Base-by-base conservation (phyloP, 805 yeast genomes). In the Cyberlindnera mississippiensis region DNA sequence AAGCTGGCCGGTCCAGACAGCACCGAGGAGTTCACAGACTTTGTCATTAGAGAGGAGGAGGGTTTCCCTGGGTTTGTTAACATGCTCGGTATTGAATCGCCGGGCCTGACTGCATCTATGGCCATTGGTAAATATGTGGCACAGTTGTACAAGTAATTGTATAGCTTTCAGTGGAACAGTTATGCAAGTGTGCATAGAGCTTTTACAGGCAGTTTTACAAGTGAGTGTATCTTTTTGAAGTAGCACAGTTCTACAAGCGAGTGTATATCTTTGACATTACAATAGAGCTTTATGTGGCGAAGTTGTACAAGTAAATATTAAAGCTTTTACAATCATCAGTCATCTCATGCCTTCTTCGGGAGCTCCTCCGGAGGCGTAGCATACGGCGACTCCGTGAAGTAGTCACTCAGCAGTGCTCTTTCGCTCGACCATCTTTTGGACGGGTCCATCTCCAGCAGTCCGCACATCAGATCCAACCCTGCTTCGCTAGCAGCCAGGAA, bases 401-500 rank as follows among this genome's bases (percentile, higher is more conserved):
- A 90, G 1, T 72, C 76, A 49, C 84, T 78, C 48, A 72, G 54
- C 39, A 90, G 65, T 16, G 93, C 88, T 45, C 68, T 68, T 7
- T 73, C 73, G 40, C 89, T 76, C 38, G 73, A 72, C 64, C 82
- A 75, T 52, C 98, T 71, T 48, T 75, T 69, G n/a, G 73, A 68
- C 1, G 97, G 98, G 55, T 88, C 87, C 71, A 89, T 67, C 29
- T 71, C 74, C 6, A 91, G 72, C 83, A 90, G 71, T 1, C 77
- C 75, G 42, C 76, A 72, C 76, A 90, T 72, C 42, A 89, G 64
- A 49, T 85, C 88, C 37, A 90, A 64, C 0, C 96, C 96, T 37
- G 72, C 69, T 41, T 86, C 96, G 7, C 91, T 84, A 2, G 97
- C 96, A 0, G 97, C 97, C 32, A 87, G 78, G 60, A 90, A 90